These are phyloP conservation scores for Cynara cardunculus DNA, from an alignment of 129 eudicot species.

Conservation along the genomic window DNA sequence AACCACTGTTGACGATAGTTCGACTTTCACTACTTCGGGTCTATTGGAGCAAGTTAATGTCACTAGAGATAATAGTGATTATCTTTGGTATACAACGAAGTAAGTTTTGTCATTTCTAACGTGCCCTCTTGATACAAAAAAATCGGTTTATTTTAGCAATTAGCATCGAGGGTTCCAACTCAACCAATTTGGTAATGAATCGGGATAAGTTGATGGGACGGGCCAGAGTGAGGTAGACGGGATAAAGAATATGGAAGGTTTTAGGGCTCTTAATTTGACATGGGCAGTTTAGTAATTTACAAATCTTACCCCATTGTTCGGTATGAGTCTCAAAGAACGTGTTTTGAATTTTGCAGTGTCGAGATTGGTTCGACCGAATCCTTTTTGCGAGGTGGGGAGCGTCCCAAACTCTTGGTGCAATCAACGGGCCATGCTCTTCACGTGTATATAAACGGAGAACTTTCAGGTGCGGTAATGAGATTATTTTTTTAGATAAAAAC, in stretches of 20 bases:
- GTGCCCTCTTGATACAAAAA: neutral
- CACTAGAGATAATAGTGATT: slow-evolving; percentile 58
- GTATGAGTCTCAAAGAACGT: neutral
- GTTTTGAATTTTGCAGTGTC: slow-evolving; percentile 50
- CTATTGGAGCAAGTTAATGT: slow-evolving; percentile 53
- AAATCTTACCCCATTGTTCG: too few species aligned
- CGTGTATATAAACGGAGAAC: slow-evolving; percentile 77
- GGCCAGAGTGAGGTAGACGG: too few species aligned
- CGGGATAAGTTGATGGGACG: neutral
- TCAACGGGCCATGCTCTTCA: slow-evolving; percentile 91
- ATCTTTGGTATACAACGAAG: slow-evolving; percentile 55
- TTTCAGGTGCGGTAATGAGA: slow-evolving; percentile 46
- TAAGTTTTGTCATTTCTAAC: slow-evolving; percentile 20
- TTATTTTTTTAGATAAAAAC: neutral
- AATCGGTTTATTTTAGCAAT: neutral
- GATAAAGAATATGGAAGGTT: too few species aligned
- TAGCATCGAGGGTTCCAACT: neutral
- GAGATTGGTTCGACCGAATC: slow-evolving; percentile 75
- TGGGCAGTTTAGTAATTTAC: too few species aligned
- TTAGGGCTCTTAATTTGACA: too few species aligned
- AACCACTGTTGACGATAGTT: slow-evolving; percentile 40
- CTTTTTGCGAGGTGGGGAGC: slow-evolving; percentile 62
- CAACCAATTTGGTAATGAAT: neutral
- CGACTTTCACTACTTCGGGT: slow-evolving; percentile 46
- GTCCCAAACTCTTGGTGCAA: slow-evolving; percentile 64